Percentiles rank a stretch among this genome's conserved stretches.
Conservation (phyloP, 208 protist genomes). For the Leishmania major region DNA sequence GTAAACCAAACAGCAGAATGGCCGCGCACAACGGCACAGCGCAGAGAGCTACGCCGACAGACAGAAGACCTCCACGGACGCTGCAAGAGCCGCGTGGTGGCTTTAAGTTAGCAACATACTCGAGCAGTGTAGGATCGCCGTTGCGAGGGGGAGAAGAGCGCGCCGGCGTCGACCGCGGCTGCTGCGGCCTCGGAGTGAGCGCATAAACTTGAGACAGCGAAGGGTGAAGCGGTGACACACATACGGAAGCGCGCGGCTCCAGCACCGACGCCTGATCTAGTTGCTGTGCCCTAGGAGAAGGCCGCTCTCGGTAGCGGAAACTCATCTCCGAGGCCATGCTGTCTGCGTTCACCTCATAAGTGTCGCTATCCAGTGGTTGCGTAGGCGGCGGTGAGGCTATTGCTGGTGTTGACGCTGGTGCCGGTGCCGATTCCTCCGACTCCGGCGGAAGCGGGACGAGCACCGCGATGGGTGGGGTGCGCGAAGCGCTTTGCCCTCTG, state of each 20-base stretch:
- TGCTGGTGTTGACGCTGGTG: no score
- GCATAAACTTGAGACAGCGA: neutral
- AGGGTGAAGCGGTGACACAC: constrained; percentile 1
- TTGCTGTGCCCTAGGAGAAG: neutral
- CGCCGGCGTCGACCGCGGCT: neutral
- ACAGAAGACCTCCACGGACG: constrained; percentile 4
- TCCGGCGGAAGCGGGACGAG: neutral
- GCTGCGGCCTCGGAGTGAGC: neutral
- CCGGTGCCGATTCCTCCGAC: no score
- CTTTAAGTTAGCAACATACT: constrained; percentile 14
- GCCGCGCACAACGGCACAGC: constrained; percentile 23
- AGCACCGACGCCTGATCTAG: neutral
- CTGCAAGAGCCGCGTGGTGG: neutral
- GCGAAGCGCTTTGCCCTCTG: neutral
- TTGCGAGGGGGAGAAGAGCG: neutral
- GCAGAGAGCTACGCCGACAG: constrained; percentile 14
- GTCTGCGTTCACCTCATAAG: neutral
- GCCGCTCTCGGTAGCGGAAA: neutral
- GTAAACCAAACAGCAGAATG: constrained; percentile 39
- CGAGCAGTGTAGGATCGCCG: neutral
- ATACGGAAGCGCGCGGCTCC: neutral
- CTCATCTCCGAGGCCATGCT: neutral
- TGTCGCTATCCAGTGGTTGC: neutral
- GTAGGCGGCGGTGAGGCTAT: neutral
- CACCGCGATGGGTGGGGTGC: constrained; percentile 8